phyloP scores from a whole-genome alignment of 805 yeast species.

The Zygosaccharomyces pseudorouxii region DNA sequence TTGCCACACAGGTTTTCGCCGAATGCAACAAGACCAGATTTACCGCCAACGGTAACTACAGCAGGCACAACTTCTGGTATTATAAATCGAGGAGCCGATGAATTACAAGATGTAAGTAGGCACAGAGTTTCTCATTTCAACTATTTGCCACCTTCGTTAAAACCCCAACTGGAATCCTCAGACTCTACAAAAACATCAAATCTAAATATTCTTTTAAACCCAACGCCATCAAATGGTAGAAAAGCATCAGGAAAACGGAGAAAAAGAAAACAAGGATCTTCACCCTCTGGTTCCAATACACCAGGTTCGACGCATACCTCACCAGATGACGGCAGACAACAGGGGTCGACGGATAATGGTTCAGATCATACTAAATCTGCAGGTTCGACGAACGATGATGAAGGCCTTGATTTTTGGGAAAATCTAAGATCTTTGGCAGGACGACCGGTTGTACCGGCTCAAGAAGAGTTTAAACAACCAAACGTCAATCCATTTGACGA shows the following conservation, averaged over 20 bases:
- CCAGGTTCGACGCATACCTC: slow-evolving; percentile 9
- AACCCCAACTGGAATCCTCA: slow-evolving; percentile 64
- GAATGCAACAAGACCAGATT: slow-evolving; percentile 8
- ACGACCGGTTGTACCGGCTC: slow-evolving; percentile 12
- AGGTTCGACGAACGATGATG: slow-evolving; percentile 39
- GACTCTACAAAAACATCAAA: slow-evolving; percentile 45
- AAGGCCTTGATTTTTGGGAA: slow-evolving; percentile 69
- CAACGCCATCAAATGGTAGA: slow-evolving; percentile 14
- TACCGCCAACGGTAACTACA: slow-evolving; percentile 22
- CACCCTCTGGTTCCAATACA: slow-evolving; percentile 9
- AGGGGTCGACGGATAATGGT: not conserved
- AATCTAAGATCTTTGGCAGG: slow-evolving; percentile 55
- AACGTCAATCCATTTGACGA: slow-evolving; percentile 3
- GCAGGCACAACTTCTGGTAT: slow-evolving; percentile 16
- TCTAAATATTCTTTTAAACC: slow-evolving; percentile 43
- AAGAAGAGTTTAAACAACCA: slow-evolving; percentile 4
- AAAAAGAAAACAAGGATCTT: slow-evolving; percentile 9
- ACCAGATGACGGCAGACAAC: slow-evolving; percentile 7
- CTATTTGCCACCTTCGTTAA: slow-evolving; percentile 68
- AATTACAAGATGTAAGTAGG: slow-evolving; percentile 44
- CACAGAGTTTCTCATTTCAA: slow-evolving; percentile 67
- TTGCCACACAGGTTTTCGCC: slow-evolving; percentile 1
- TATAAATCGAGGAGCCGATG: slow-evolving; percentile 17
- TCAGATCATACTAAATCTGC: slow-evolving; percentile 10
- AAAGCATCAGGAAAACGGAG: slow-evolving; percentile 11